Percentiles rank a stretch among this genome's conserved stretches.
Evolutionary conservation across 2,329 filamentous ascomycete genomes (phyloP).

Genomic region (Alternaria consortialis): DNA sequence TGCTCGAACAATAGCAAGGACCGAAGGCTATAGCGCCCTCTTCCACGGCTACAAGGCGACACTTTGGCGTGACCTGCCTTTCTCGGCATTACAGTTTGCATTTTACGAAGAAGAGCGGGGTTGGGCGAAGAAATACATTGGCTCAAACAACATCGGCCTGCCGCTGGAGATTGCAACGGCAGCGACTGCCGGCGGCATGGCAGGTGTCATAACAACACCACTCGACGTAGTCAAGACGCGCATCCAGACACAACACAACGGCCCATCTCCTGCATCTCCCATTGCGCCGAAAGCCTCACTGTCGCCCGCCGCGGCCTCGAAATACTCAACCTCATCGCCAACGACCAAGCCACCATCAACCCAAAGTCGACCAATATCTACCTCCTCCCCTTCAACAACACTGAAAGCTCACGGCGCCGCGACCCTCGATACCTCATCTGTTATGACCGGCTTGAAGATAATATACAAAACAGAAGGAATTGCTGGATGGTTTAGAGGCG

Average conservation of each 20-base stretch:
- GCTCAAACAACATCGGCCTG: slow-evolving; percentile 84
- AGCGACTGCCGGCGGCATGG: slow-evolving; percentile 87
- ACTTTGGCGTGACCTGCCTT: slow-evolving; percentile 90
- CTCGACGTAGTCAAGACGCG: slow-evolving; percentile 97
- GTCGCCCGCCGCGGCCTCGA: slow-evolving; percentile 36
- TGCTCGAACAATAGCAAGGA: slow-evolving; percentile 80
- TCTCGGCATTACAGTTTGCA: slow-evolving; percentile 95
- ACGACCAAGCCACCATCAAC: slow-evolving; percentile 35
- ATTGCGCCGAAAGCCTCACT: slow-evolving; percentile 24
- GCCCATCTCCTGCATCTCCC: slow-evolving; percentile 24
- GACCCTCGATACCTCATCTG: slow-evolving; percentile 86
- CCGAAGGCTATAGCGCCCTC: slow-evolving; percentile 83
- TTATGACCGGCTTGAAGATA: slow-evolving; percentile 81
- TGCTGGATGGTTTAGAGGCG: slow-evolving; percentile 90
- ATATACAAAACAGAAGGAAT: slow-evolving; percentile 93
- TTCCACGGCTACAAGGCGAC: slow-evolving; percentile 99
- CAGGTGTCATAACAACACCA: slow-evolving; percentile 92
- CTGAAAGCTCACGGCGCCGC: slow-evolving; percentile 80
- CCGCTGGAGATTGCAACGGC: slow-evolving; percentile 88
- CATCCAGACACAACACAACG: slow-evolving; percentile 87
- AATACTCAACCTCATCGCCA: slow-evolving; percentile 41
- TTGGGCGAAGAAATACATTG: slow-evolving; percentile 80
- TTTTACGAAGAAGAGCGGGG: slow-evolving; percentile 96
- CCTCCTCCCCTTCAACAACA: slow-evolving; percentile 86
- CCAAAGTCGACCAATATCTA: slow-evolving; percentile 78